These are phyloP conservation scores for Boletus reticuloceps DNA, from an alignment of 768 basidiomycete genomes.

Conservation along the genomic window DNA sequence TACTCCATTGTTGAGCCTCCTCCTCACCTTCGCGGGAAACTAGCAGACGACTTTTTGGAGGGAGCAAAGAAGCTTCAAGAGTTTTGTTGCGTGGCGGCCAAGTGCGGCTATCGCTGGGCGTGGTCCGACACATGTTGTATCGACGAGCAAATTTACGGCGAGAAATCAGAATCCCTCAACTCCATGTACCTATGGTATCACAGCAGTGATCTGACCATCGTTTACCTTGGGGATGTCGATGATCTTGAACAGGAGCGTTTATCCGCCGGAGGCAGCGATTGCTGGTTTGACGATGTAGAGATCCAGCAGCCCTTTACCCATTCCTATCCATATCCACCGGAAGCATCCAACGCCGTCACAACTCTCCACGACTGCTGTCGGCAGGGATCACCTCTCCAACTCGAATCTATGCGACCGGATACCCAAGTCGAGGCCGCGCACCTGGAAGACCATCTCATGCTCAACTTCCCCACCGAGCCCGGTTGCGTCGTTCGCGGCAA, in stretches of 20 bases:
- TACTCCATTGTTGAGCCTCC: slow-evolving; percentile 9
- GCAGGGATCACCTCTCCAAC: background rate
- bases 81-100: slow-evolving; percentile 27
- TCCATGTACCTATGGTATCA: slow-evolving; percentile 30
- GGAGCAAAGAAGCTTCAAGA: slow-evolving; percentile 23
- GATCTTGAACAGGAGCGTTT: slow-evolving; percentile 17
- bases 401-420: slow-evolving; percentile 15
- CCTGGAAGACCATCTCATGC: slow-evolving; percentile 10
- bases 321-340: background rate
- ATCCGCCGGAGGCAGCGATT: background rate
- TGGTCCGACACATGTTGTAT: slow-evolving; percentile 32
- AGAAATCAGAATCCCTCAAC: slow-evolving; percentile 29
- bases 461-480: background rate
- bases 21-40: background rate
- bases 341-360: background rate
- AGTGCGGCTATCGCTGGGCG: slow-evolving; percentile 31
- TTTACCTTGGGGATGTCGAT: slow-evolving; percentile 27
- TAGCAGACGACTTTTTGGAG: background rate
- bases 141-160: slow-evolving; percentile 21
- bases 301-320: slow-evolving; percentile 12
- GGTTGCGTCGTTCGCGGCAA: background rate
- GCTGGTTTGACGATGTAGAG: slow-evolving; percentile 19
- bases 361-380: slow-evolving; percentile 6
- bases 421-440: slow-evolving; percentile 19
- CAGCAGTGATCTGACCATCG: slow-evolving; percentile 25